Conservation (phyloP, 2,329 filamentous ascomycete species). For the Aspergillus pseudoglaucus region DNA sequence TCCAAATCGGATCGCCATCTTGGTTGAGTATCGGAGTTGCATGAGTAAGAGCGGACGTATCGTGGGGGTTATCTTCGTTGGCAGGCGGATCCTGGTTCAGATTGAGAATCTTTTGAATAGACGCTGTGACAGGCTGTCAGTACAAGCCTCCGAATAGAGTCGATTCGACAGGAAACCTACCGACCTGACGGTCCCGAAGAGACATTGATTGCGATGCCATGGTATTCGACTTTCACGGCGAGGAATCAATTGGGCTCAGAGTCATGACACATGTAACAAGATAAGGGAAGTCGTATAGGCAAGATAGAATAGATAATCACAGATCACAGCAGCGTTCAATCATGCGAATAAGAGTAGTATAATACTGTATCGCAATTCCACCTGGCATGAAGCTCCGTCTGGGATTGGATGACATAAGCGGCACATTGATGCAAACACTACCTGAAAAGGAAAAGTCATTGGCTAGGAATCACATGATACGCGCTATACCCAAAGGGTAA, state of each 20-base stretch:
- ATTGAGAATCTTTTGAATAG: slow-evolving; percentile 92
- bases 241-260: slow-evolving; percentile 6
- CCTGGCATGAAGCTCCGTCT: slow-evolving; percentile 22
- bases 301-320: background rate
- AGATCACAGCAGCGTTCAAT: background rate
- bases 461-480: slow-evolving; percentile 10
- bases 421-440: slow-evolving; percentile 19
- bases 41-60: slow-evolving; percentile 56
- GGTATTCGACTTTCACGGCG: slow-evolving; percentile 18
- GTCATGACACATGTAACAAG: slow-evolving; percentile 15
- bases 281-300: background rate
- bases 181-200: slow-evolving; percentile 66
- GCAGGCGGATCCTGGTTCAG: slow-evolving; percentile 67
- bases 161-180: slow-evolving; percentile 39
- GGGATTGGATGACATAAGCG: slow-evolving; percentile 20
- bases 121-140: slow-evolving; percentile 51
- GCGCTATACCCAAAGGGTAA: slow-evolving; percentile 9
- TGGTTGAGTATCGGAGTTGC: slow-evolving; percentile 75
- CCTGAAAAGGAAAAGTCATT: slow-evolving; percentile 2
- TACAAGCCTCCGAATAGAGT: background rate
- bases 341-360: background rate
- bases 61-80: slow-evolving; percentile 53
- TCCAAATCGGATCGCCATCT: slow-evolving; percentile 93
- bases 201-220: slow-evolving; percentile 54
- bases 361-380: slow-evolving; percentile 11